Evolutionary conservation across 371 early-diverging fungal genomes (phyloP), one percentile per base, ranked within the genome.

Genomic region (Basidiobolus meristosporus): DNA sequence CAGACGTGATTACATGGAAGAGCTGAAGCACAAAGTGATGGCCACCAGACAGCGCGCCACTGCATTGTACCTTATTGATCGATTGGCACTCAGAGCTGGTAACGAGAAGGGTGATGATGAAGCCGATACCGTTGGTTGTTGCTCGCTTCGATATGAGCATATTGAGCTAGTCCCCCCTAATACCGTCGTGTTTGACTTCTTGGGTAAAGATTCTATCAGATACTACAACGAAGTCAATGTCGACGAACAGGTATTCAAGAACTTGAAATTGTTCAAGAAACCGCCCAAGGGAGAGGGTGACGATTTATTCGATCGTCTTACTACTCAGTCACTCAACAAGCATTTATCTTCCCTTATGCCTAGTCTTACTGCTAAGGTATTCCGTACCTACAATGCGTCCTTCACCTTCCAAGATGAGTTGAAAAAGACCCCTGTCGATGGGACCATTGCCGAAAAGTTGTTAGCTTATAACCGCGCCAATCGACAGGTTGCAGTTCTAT

Each of bases 41-140:
- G 76, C 65, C 16, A 71, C 60, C n/a, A 73, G 90, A 22, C 96
- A 97, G 54, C 70, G 86, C 19, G 91, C 92, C 16, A 95, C 92
- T 0, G 92, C 91, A 26, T 66, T 95, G 69, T 95, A 90, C 41
- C 63, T 97, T 15, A 96, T 97, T 44, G 98, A 97, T 59, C 65
- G 76, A 34, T 66, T 89, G 7, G 96, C 98, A 2, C 70, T 97
- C 31, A 68, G 98, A 71, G 98, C 98, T 18, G 98, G 98, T 44
- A 95, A 95, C 52, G 96, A 96, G 52, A 97, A 97, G 62, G 84
- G 90, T 33, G 87, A 82, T 17, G 91, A 92, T 43, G 93, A 92
- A 58, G 98, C 98, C 0, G 98, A 97, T 54, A 97, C 98, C 7
- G 98, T 95, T 1, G 96, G 98, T 46, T 96, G 98, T 52, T 97